A percentile compares a stretch with the other conserved stretches of the same genome.
These are phyloP conservation scores for Suhomyces guaymorum DNA, from an alignment of 1,139 yeast genomes.

Conservation along the genomic window DNA sequence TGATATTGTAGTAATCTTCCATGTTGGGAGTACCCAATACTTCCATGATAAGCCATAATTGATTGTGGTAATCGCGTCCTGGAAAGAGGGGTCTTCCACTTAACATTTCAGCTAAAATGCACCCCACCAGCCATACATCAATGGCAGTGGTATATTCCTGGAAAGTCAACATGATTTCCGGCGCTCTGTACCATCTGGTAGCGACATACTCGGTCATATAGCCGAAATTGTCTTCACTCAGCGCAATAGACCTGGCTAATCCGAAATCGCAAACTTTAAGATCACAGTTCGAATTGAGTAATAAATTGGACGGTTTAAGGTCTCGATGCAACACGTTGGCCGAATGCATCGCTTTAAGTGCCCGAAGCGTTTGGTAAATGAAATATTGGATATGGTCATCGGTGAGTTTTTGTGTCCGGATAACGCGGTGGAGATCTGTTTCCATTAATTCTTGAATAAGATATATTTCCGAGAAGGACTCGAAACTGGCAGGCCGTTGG, in stretches of 20 bases:
- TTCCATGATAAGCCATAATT: slow-evolving; percentile 81
- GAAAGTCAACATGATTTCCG: slow-evolving; percentile 93
- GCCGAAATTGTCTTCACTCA: slow-evolving; percentile 62
- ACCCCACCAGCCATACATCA: slow-evolving; percentile 96
- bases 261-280: slow-evolving; percentile 95
- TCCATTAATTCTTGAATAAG: slow-evolving; percentile 95
- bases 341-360: slow-evolving; percentile 85
- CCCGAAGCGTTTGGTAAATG: slow-evolving; percentile 86
- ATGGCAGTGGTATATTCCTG: slow-evolving; percentile 93
- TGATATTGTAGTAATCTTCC: slow-evolving; percentile 79
- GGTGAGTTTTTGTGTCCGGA: slow-evolving; percentile 76
- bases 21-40: slow-evolving; percentile 86
- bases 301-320: slow-evolving; percentile 83
- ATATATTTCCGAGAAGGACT: slow-evolving; percentile 81
- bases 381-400: slow-evolving; percentile 96
- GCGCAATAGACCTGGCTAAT: slow-evolving; percentile 61
- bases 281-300: slow-evolving; percentile 90
- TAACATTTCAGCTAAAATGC: slow-evolving; percentile 91
- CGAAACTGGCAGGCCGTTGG: slow-evolving; percentile 79
- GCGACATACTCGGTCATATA: slow-evolving; percentile 96
- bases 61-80: slow-evolving; percentile 92
- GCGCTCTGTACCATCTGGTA: slow-evolving; percentile 96
- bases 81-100: slow-evolving; percentile 88
- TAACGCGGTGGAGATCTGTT: slow-evolving; percentile 89
- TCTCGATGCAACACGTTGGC: slow-evolving; percentile 93